phyloP scores from a whole-genome alignment of 2,329 filamentous ascomycete genomes.

The Alternaria dauci region DNA sequence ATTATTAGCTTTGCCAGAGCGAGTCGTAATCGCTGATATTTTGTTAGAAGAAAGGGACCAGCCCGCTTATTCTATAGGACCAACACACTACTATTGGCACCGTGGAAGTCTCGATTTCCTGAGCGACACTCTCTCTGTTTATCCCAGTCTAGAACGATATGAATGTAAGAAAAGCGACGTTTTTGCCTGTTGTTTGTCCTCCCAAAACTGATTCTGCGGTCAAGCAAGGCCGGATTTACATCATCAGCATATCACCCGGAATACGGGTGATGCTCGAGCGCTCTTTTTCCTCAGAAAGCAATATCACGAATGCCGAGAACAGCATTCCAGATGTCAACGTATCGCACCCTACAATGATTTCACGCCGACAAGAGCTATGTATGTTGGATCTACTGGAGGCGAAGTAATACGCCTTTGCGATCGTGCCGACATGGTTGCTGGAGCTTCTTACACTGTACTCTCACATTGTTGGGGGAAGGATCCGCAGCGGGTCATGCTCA shows the following conservation, averaged over 20 bases:
- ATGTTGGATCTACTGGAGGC: neutral
- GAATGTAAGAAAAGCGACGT: neutral
- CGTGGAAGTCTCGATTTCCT: no score
- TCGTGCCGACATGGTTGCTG: accelerated
- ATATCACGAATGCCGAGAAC: neutral
- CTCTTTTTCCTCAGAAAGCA: neutral
- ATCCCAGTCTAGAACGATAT: no score
- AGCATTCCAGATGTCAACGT: neutral
- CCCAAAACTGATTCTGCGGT: neutral
- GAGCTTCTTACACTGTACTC: neutral
- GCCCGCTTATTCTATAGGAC: neutral
- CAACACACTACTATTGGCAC: neutral
- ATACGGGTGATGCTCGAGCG: neutral
- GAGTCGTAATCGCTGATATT: neutral
- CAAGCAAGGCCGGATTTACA: neutral
- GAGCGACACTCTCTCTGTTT: no score
- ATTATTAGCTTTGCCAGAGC: neutral
- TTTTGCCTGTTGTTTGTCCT: no score
- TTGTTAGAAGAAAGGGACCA: neutral
- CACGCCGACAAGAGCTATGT: neutral
- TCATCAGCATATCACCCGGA: neutral
- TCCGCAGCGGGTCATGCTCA: neutral
- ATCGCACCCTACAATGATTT: neutral
- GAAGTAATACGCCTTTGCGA: neutral
- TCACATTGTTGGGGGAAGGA: neutral